A percentile compares a stretch with the other conserved stretches of the same genome.
phyloP scores from a whole-genome alignment of 352 stramenopile genomes.

The Plasmopara muralis region DNA sequence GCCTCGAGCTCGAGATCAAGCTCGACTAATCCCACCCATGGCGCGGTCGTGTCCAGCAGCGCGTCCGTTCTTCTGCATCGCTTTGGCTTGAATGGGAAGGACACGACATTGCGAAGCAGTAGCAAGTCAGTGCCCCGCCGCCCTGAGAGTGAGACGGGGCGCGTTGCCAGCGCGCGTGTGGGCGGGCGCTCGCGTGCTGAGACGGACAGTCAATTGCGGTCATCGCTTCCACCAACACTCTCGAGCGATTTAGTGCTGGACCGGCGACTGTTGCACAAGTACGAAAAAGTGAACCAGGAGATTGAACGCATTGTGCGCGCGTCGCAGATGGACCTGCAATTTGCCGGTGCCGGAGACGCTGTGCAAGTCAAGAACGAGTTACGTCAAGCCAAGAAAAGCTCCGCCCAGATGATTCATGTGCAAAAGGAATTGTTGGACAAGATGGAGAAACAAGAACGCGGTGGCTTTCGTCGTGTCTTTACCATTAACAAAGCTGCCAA shows the following conservation, averaged over 20 bases:
- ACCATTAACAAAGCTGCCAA: conserved; percentile 62
- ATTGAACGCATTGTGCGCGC: conserved; percentile 63
- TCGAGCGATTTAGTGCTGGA: conserved; percentile 41
- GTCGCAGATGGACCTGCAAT: conserved; percentile 40
- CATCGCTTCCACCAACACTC: conserved; percentile 31
- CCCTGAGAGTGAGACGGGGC: conserved; percentile 7
- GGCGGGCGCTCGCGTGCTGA: conserved; percentile 24
- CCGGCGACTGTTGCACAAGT: conserved; percentile 58
- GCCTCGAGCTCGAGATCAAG: conserved; percentile 3
- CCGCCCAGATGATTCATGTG: conserved; percentile 67
- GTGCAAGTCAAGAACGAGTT: conserved; percentile 43
- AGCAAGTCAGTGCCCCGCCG: conserved; percentile 7
- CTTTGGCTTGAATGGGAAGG: conserved; percentile 6
- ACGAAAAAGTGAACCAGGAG: conserved; percentile 70
- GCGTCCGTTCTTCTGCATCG: conserved; percentile 14
- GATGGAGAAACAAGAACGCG: conserved; percentile 66
- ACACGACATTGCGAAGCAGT: conserved; percentile 1
- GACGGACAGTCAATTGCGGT: conserved; percentile 27
- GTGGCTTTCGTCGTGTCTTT: conserved; percentile 58
- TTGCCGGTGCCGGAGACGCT: conserved; percentile 9
- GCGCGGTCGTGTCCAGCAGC: conserved; percentile 3
- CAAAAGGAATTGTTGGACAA: conserved; percentile 80
- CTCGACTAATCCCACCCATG: conserved; percentile 1
- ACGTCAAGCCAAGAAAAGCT: conserved; percentile 53
- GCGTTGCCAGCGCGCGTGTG: conserved; percentile 13